These are phyloP conservation scores for Chaetomium olivaceum DNA, from an alignment of 2,329 filamentous ascomycete genomes.

Conservation along the genomic window DNA sequence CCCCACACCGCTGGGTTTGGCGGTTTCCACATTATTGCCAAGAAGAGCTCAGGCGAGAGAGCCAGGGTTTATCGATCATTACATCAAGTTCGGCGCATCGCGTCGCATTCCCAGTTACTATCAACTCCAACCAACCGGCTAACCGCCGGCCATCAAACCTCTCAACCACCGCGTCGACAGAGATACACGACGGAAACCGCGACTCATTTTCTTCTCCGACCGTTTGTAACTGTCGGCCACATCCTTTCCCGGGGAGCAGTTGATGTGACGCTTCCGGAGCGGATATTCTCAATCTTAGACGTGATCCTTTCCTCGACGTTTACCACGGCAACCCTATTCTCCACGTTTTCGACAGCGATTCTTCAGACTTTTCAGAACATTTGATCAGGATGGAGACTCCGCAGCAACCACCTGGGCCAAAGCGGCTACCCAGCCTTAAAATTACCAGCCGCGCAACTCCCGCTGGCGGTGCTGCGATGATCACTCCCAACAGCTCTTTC, in stretches of 20 bases:
- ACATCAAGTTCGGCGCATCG: constrained; percentile 6
- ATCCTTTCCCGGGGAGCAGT: background rate
- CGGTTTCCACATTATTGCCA: background rate
- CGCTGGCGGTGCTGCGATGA: constrained; percentile 21
- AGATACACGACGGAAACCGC: background rate
- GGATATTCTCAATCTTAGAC: background rate
- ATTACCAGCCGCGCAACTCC: constrained; percentile 17
- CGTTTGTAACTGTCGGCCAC: background rate
- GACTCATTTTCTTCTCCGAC: background rate
- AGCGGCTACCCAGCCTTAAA: constrained; percentile 28
- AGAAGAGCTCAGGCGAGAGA: background rate
- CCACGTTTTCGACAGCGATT: background rate
- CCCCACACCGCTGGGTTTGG: background rate
- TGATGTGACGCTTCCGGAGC: background rate
- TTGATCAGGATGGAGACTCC: constrained; percentile 25
- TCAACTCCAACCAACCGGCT: background rate
- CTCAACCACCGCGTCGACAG: background rate
- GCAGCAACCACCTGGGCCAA: constrained; percentile 21
- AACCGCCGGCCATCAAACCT: background rate
- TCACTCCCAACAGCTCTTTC: constrained; percentile 22
- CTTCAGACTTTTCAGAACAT: background rate
- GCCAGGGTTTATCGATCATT: background rate
- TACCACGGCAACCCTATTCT: background rate
- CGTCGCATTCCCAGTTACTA: constrained; percentile 11
- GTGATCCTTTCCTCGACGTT: background rate